Evolutionary conservation across 2,329 filamentous ascomycete genomes (phyloP), one percentile per base, ranked within the genome.

Genomic region (Fusarium torulosum): DNA sequence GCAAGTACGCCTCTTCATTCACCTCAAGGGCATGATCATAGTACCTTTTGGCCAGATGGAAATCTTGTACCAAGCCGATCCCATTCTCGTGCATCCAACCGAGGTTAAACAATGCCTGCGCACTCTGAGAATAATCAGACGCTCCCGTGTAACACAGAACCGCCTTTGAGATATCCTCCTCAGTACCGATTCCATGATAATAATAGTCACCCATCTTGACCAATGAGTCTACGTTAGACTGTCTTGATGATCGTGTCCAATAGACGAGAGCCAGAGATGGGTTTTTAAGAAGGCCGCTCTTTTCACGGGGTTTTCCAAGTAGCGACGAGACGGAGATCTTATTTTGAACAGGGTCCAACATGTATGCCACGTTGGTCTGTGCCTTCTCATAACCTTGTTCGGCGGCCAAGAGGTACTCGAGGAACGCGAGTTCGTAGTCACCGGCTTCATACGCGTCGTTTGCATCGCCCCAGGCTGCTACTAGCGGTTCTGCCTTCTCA

Each of bases 51-150:
- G 96, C 96, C 57, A 99, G 88, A 75, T 99, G 96, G 77, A 96
- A 99, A 76, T 99, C 96, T 76, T 99, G 96, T 54, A 92, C 91
- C 20, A 98, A 87, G 3, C 94, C 93, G 49, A 98, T 85, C 9
- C 96, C 96, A 74, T 98, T 97, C 79, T 99, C 96, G 75, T 99
- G 94, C 95, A 99, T 98, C 96, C 96, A 99, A 7, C 96, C 96
- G 15, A 99, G 84, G 74, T 99, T 98, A 87, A 94, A 99, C 58
- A 97, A 88, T 15, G 96, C 96, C 79, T 99, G 96, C 4, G 95
- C 96, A 72, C 93, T 97, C 75, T 94, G 91, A 71, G 95, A 90
- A 61, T 92, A 94, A 75, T 99, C 96, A 0, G 94, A 94, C 2
- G 96, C 96, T 6, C 93, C 92, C 53, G 92, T 91, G 74, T 99